Evolutionary conservation across 106 monocot genomes (phyloP).

Genomic region (Hemerocallis citrina): DNA sequence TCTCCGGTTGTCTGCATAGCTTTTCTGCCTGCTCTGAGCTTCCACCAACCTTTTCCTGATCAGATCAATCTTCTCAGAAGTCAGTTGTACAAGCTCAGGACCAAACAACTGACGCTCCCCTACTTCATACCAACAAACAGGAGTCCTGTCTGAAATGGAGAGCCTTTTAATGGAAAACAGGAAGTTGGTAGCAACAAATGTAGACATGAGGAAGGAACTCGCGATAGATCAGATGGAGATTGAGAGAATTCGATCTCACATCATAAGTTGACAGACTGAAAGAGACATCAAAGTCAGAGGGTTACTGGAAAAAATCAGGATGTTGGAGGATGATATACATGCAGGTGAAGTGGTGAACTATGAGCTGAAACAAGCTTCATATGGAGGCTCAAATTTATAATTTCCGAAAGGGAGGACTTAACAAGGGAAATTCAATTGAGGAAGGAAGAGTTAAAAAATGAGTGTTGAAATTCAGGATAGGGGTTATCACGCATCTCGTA

Average conservation of each 20-base stretch:
- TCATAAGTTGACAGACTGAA: constrained; percentile 34
- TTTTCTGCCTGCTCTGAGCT: too few species aligned
- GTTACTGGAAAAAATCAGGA: constrained; percentile 54
- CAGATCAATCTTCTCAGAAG: too few species aligned
- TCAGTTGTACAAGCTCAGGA: too few species aligned
- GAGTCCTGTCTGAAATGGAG: constrained; percentile 61
- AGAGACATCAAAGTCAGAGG: constrained; percentile 49
- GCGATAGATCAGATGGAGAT: constrained; percentile 46
- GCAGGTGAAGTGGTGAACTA: constrained; percentile 44
- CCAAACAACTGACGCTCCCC: too few species aligned
- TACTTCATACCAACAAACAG: too few species aligned
- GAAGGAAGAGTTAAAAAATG: constrained; percentile 46
- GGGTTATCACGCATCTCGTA: too few species aligned
- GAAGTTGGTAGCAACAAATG: constrained; percentile 54
- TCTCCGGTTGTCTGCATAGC: too few species aligned
- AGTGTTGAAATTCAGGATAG: too few species aligned
- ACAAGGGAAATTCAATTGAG: constrained; percentile 39
- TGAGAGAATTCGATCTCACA: constrained; percentile 41
- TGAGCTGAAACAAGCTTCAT: constrained; percentile 56
- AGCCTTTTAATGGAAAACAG: constrained; percentile 53
- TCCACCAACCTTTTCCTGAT: too few species aligned
- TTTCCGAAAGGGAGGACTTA: constrained; percentile 40
- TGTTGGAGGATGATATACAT: constrained; percentile 53
- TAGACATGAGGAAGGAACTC: constrained; percentile 55
- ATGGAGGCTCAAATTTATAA: constrained; percentile 47